Evolutionary conservation across 2,329 filamentous ascomycete species (phyloP), one percentile per base, ranked within the genome.

Genomic region (Talaromyces atroroseus): DNA sequence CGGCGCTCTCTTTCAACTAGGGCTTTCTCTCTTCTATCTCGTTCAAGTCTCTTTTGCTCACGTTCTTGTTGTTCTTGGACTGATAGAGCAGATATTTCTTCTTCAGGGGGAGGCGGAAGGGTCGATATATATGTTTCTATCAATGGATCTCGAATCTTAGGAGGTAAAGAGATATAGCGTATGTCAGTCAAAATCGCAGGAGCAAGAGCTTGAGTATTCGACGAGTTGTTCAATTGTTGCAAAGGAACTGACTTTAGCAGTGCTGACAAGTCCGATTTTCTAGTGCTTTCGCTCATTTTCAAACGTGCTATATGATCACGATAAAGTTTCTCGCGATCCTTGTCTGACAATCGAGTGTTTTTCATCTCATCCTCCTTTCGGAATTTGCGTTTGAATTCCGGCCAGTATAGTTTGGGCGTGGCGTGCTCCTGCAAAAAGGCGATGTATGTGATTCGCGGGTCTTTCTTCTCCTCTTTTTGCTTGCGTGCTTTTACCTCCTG

Each of bases 381-480:
- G 73, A 85, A 94, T 69, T 96, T 99, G 34, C 94, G 81, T 65
- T 89, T 90, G 74, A 99, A 99, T 69, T 99, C 94, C 0, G 90
- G 87, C 94, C 94, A 99, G 78, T 95, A 99, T 1, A 99, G 80
- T 74, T 96, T 97, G 0, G 90, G 87, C 0, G 87, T 94, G 0
- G 92, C 92, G 63, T 90, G 83, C 49, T 87, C 83, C 61, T 92
- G 85, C 29, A 99, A 77, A 61, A 99, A 88, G 0, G 82, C 81
- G 59, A 97, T 76, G 70, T 95, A 99, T 0, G 87, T 84, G 61
- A 96, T 87, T 48, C 82, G 80, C 1, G 94, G 92, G 65, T 97
- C 91, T 61, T 84, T 83, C 75, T 90, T 92, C 71, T 88, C 87
- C 67, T 91, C 83, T 59, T 81, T 85, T 23, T 86, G 87, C 57